Base-by-base conservation (phyloP, 306 rosid genomes). In the Casuarina equisetifolia region DNA sequence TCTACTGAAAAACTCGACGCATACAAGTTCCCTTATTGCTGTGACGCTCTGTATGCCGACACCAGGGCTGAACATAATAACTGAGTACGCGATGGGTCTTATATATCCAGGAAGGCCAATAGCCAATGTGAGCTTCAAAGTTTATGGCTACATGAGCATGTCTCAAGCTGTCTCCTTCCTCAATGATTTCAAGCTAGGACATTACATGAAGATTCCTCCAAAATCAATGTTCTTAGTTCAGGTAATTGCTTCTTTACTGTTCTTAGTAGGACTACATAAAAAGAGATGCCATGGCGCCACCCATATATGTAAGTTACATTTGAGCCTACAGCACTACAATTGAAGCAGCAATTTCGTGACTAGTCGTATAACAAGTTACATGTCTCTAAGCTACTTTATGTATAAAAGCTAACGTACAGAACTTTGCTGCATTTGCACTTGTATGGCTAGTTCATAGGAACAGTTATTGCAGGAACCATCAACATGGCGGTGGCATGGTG, bases 401-500 rank as follows among this genome's bases (percentile, higher is more conserved):
- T 25, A 25, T 0, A 25, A 25, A 25, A 25, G 32, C 32, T 25
- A 25, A 25, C 32, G 32, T 25, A 25, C 32, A 0, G 32, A 25
- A 0, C 63, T 57, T 5, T 8, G 1, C 2, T 57, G 42, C 52
- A 45, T 63, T 68, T 80, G 70, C 55, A 46, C 53, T 42, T 78
- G 43, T 46, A 48, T 84, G 49, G 58, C 72, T 67, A 92, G 97
- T 87, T 89, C 89, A 83, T 92, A 69, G 97, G 97, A 50, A 90
- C 96, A 51, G 76, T 92, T 11, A 83, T 90, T 5, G 93, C 97
- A 17, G 97, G 92, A 90, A 90, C 93, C 53, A 72, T 89, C 78
- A 92, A 92, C 80, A 84, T 89, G 19, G 85, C 82, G 11, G 93
- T 90, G 61, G 92, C 96, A 59, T 84, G 91, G 91, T 92, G 97